Base-by-base conservation (phyloP, 805 yeast species). In the Sugiyamaella mastotermitis region DNA sequence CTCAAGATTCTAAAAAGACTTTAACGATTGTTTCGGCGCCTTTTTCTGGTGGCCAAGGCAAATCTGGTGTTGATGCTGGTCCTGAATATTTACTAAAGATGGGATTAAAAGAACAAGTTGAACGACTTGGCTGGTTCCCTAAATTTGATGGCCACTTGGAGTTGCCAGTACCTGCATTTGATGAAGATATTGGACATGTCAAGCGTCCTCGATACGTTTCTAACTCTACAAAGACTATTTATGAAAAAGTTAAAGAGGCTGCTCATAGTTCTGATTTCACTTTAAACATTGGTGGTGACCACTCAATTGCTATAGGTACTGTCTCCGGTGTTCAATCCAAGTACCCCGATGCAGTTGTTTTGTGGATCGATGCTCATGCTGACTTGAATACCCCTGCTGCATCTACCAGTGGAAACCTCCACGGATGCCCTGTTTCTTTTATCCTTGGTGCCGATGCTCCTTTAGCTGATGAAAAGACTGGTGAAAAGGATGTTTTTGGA, bases 351-450 rank as follows among this genome's bases (percentile, higher is more conserved):
- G 86, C 95, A 19, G 87, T 95, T 53, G 69, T 90, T 27, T 58
- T 90, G 46, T 90, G 98, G 98, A 81, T 90, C 51, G 98, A 90
- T 63, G 98, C 98, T 0, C 98, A 90, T 60, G 96, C 97, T 14
- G 98, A 90, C 60, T 81, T 92, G 58, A 92, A 92, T 68, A 82
- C 97, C 1, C 84, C 95, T 8, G 68, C 69, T 24, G 76, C 86
- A 6, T 79, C 97, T 1, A 81, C 73, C 20, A 77, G 90, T 5
- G 97, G 97, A 29, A 92, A 90, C 61, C 69, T 90, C 51, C 98
- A 90, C 60, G 98, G 98, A 4, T 88, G 97, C 60, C 98, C 98
- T 1, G 86, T 90, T 24, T 76, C 95, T 2, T 92, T 92, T 57
- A 67, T 90, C 40, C 68, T 87, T 74, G 97, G 97, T 2, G 66